Evolutionary conservation across 495 filamentous ascomycete genomes (phyloP).

Genomic region (Hypoxylon fuscum): DNA sequence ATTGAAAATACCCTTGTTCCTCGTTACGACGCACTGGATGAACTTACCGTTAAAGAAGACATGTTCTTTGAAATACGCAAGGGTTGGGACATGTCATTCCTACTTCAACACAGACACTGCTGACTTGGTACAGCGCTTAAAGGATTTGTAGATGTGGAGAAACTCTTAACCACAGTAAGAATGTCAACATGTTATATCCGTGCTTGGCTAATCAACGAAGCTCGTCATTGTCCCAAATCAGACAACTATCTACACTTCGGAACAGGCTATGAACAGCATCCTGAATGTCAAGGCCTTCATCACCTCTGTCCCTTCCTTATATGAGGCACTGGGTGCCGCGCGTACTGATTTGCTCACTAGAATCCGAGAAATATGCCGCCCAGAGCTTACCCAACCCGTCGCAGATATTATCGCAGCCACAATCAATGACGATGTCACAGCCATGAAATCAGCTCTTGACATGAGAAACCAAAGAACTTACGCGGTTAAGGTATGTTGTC

Average conservation of each 20-base stretch:
- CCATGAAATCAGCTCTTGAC: constrained; percentile 82
- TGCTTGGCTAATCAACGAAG: constrained; percentile 37
- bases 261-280: constrained; percentile 85
- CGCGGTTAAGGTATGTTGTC: constrained; percentile 75
- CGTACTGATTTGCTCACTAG: constrained; percentile 70
- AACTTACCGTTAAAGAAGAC: constrained; percentile 83
- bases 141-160: constrained; percentile 75
- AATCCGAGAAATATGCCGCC: constrained; percentile 74
- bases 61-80: constrained; percentile 83
- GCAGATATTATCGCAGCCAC: constrained; percentile 70
- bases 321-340: constrained; percentile 71
- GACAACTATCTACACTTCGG: constrained; percentile 69
- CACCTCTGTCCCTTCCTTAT: constrained; percentile 70
- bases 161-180: constrained; percentile 67
- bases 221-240: constrained; percentile 59
- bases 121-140: constrained; percentile 66
- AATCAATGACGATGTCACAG: constrained; percentile 84
- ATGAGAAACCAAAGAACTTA: constrained; percentile 92
- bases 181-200: neutral
- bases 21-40: constrained; percentile 85
- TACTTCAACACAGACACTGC: neutral
- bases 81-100: constrained; percentile 49
- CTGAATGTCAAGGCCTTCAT: constrained; percentile 88
- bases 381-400: constrained; percentile 66
- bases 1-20: constrained; percentile 63